Conservation (phyloP, 352 stramenopile species). For the Pythium aristosporum region DNA sequence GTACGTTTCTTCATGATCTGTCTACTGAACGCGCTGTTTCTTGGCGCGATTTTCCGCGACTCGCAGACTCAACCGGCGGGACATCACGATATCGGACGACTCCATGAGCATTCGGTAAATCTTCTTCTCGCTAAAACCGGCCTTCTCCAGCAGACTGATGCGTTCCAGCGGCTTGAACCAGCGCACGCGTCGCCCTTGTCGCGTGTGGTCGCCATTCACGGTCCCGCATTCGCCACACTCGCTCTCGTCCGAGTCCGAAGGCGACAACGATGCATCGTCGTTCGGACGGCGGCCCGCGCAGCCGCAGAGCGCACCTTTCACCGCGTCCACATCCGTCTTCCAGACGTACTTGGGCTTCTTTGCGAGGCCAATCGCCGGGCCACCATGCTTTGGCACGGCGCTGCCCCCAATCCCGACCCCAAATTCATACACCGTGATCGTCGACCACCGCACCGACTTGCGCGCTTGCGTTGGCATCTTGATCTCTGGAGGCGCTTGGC, state of each 20-base stretch:
- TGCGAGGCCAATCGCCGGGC: slow-evolving; percentile 40
- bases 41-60: slow-evolving; percentile 3
- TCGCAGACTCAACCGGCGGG: slow-evolving; percentile 19
- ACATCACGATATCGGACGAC: slow-evolving; percentile 31
- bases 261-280: slow-evolving; percentile 8
- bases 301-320: slow-evolving; percentile 23
- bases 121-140: slow-evolving; percentile 34
- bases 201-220: slow-evolving; percentile 1
- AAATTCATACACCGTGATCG: slow-evolving; percentile 50
- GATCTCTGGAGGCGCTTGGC: not conserved
- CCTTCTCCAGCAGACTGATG: slow-evolving; percentile 29
- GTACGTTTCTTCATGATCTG: not conserved
- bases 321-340: slow-evolving; percentile 45
- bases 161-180: slow-evolving; percentile 33
- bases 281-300: not conserved
- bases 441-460: slow-evolving; percentile 40
- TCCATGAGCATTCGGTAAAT: slow-evolving; percentile 34
- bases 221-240: slow-evolving; percentile 12
- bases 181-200: slow-evolving; percentile 14
- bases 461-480: slow-evolving; percentile 22
- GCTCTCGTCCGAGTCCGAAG: slow-evolving; percentile 10
- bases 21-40: slow-evolving; percentile 10
- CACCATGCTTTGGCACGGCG: slow-evolving; percentile 35
- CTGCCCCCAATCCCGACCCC: slow-evolving; percentile 42
- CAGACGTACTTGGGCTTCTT: slow-evolving; percentile 46